These are phyloP conservation scores for Basipetospora chlamydospora DNA, from an alignment of 2,329 filamentous ascomycete genomes.

Conservation along the genomic window DNA sequence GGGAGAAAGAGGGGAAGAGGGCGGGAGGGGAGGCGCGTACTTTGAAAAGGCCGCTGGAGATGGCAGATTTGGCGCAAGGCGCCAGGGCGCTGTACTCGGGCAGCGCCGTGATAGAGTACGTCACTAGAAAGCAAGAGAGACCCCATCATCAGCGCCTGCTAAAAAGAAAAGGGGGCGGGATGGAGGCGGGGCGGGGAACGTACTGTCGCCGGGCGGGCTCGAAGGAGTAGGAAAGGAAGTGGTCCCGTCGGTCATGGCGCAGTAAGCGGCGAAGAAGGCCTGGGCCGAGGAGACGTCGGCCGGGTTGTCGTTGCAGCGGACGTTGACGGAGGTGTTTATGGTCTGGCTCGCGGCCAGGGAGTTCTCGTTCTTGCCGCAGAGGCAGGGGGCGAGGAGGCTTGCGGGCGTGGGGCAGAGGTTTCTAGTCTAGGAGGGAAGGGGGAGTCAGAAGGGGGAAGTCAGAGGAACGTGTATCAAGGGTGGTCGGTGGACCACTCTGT, in stretches of 20 bases:
- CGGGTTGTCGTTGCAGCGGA: slow-evolving; percentile 29
- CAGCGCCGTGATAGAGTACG: slow-evolving; percentile 39
- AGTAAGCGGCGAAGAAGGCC: slow-evolving; percentile 36
- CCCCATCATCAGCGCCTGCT: too few relatives aligned
- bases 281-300: slow-evolving; percentile 33
- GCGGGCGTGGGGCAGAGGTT: slow-evolving; percentile 23
- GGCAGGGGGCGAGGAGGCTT: slow-evolving; percentile 32
- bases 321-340: slow-evolving; percentile 27
- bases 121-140: too few relatives aligned
- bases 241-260: slow-evolving; percentile 32
- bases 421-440: slow-evolving; percentile 12
- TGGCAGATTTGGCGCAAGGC: slow-evolving; percentile 27
- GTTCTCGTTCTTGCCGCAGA: slow-evolving; percentile 35
- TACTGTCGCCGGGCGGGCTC: slow-evolving; percentile 35
- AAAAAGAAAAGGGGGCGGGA: slow-evolving; percentile 6
- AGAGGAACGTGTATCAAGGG: not conserved
- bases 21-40: not conserved
- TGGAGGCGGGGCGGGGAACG: slow-evolving; percentile 11
- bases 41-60: slow-evolving; percentile 12
- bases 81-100: slow-evolving; percentile 28
- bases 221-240: slow-evolving; percentile 30
- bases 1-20: too few relatives aligned
- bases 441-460: not conserved
- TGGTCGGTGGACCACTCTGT: not conserved
- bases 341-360: slow-evolving; percentile 24